Evolutionary conservation across 192 early-diverging fungal genomes (phyloP).

Genomic region (Backusella westeae): DNA sequence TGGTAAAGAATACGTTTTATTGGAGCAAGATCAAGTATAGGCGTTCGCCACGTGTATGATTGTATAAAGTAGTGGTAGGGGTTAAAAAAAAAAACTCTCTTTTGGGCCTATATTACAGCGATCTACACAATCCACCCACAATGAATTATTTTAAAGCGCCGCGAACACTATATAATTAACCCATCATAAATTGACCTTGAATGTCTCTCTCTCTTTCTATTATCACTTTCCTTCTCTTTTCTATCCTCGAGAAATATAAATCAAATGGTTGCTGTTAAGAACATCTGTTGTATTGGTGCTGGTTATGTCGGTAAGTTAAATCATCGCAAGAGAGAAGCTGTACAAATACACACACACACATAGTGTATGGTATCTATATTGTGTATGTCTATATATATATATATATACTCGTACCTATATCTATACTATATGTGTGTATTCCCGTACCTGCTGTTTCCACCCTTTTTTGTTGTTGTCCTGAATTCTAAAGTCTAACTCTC

Average conservation of each 20-base stretch:
- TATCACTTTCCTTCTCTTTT: constrained; percentile 8
- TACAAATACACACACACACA: neutral
- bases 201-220: neutral
- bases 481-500: neutral
- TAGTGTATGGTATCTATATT: neutral
- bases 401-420: too few relatives aligned
- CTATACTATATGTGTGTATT: neutral
- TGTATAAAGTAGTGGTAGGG: neutral
- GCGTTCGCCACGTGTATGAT: neutral
- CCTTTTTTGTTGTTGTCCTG: constrained; percentile 14
- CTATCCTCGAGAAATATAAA: neutral
- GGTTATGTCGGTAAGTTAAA: constrained; percentile 86
- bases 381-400: too few relatives aligned
- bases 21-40: constrained; percentile 3
- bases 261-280: constrained; percentile 38
- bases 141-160: neutral
- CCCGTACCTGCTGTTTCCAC: neutral
- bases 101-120: neutral
- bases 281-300: constrained; percentile 94
- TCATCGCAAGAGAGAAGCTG: neutral
- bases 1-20: neutral
- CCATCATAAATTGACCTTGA: neutral
- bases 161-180: neutral
- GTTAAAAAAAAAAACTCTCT: neutral
- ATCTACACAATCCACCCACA: neutral